These are phyloP conservation scores for Alternaria metachromatica DNA, from an alignment of 2,329 filamentous ascomycete species.

Conservation along the genomic window DNA sequence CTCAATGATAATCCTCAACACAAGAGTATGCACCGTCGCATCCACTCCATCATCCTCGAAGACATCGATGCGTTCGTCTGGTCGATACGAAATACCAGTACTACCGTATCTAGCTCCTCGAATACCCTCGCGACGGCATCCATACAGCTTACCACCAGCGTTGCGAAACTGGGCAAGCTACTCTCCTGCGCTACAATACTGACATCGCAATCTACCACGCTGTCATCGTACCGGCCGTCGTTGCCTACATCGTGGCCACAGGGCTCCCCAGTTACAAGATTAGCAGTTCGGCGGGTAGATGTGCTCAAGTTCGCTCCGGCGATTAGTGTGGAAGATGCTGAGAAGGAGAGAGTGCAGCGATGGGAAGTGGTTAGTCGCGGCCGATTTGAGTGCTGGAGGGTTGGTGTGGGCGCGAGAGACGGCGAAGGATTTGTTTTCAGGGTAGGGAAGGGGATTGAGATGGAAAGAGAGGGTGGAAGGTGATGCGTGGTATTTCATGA, in stretches of 20 bases:
- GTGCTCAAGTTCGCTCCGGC: constrained; percentile 48
- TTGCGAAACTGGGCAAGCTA: constrained; percentile 12
- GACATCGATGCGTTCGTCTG: constrained; percentile 59
- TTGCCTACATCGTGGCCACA: constrained; percentile 42
- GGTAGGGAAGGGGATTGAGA: constrained; percentile 23
- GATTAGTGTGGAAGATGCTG: constrained; percentile 49
- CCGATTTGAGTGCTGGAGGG: constrained; percentile 45
- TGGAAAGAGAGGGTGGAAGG: constrained; percentile 12
- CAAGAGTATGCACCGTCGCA: constrained; percentile 52
- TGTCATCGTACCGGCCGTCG: constrained; percentile 17
- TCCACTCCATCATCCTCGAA: constrained; percentile 63
- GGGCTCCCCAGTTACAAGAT: constrained; percentile 31
- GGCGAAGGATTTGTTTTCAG: constrained; percentile 38
- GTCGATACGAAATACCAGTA: constrained; percentile 12
- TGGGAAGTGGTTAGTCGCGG: constrained; percentile 47
- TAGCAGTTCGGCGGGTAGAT: constrained; percentile 43
- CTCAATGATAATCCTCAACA: constrained; percentile 56
- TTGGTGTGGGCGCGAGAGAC: constrained; percentile 21
- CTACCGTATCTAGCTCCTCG: background rate
- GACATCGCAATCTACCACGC: constrained; percentile 19
- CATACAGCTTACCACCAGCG: constrained; percentile 13
- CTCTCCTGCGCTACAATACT: constrained; percentile 22
- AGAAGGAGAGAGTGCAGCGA: constrained; percentile 42
- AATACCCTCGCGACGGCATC: constrained; percentile 25
- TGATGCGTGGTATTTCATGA: background rate